Conservation (phyloP, 228 moss, liverwort and hornwort genomes). For the Sphagnum magellanicum region DNA sequence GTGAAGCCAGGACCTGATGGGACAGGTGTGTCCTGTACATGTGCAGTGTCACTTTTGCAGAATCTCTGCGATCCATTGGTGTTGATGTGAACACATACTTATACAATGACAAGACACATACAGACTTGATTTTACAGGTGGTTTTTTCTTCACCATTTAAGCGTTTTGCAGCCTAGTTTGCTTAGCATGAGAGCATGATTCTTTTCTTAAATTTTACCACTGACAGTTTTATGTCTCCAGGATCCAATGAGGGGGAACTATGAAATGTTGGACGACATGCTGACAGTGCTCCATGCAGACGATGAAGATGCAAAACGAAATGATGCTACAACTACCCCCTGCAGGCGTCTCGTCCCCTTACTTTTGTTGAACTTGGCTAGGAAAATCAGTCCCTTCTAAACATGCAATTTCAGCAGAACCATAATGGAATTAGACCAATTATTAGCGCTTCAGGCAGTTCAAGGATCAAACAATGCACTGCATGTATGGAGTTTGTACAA, state of each 20-base stretch:
- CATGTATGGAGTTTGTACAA: too few species aligned
- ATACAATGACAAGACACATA: constrained; percentile 69
- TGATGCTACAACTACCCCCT: constrained; percentile 33
- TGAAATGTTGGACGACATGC: constrained; percentile 38
- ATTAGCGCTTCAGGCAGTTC: too few species aligned
- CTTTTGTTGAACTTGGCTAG: constrained; percentile 46
- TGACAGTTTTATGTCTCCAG: constrained; percentile 12
- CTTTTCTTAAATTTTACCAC: too few species aligned
- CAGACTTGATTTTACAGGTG: constrained; percentile 83
- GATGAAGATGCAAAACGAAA: constrained; percentile 47
- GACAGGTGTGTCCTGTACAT: constrained; percentile 1
- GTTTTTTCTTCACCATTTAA: too few species aligned
- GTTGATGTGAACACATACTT: constrained; percentile 25
- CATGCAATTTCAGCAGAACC: too few species aligned
- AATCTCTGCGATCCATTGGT: constrained; percentile 29
- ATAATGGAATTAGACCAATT: too few species aligned
- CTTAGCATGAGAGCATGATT: too few species aligned
- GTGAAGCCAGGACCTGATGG: too few species aligned
- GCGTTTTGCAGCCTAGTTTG: too few species aligned
- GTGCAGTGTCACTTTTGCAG: constrained; percentile 46
- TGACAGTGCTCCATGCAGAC: constrained; percentile 49
- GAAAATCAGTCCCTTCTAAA: constrained; percentile 54
- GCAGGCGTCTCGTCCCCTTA: constrained; percentile 58
- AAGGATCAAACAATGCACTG: too few species aligned
- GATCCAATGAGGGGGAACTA: constrained; percentile 67